phyloP scores from a whole-genome alignment of 202 grass and related monocot genomes.

The Setaria viridis region DNA sequence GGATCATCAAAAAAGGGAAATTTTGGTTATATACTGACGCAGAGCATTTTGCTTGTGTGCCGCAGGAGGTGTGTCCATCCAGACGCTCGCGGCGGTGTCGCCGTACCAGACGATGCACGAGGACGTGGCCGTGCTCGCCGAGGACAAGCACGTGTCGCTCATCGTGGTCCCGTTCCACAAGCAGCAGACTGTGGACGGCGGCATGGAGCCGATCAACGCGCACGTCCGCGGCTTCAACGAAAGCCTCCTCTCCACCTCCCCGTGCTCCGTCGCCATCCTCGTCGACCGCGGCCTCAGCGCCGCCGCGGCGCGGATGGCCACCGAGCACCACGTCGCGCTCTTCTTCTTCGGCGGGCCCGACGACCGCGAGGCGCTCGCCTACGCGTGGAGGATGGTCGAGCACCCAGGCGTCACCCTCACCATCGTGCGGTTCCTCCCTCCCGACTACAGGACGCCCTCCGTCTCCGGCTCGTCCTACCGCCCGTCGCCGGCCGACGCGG shows the following conservation, averaged over 20 bases:
- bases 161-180: conserved; percentile 92
- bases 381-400: conserved; percentile 75
- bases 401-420: conserved; percentile 57
- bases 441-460: conserved; percentile 30
- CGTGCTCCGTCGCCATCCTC: conserved; percentile 84
- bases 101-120: conserved; percentile 84
- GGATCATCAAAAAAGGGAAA: background rate
- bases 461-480: background rate
- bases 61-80: conserved; percentile 62
- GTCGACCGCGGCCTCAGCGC: conserved; percentile 82
- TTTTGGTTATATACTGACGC: background rate
- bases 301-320: conserved; percentile 51
- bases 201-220: conserved; percentile 77
- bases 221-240: conserved; percentile 63
- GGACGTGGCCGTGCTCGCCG: conserved; percentile 73
- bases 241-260: conserved; percentile 54
- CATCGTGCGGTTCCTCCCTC: conserved; percentile 65
- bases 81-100: conserved; percentile 70
- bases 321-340: conserved; percentile 58
- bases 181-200: conserved; percentile 82
- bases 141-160: conserved; percentile 72
- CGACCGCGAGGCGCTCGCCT: conserved; percentile 86
- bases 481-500: conserved; percentile 21
- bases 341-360: conserved; percentile 96
- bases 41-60: background rate